Base-by-base conservation (phyloP, 495 filamentous ascomycete species). In the Hamigera avellanea region DNA sequence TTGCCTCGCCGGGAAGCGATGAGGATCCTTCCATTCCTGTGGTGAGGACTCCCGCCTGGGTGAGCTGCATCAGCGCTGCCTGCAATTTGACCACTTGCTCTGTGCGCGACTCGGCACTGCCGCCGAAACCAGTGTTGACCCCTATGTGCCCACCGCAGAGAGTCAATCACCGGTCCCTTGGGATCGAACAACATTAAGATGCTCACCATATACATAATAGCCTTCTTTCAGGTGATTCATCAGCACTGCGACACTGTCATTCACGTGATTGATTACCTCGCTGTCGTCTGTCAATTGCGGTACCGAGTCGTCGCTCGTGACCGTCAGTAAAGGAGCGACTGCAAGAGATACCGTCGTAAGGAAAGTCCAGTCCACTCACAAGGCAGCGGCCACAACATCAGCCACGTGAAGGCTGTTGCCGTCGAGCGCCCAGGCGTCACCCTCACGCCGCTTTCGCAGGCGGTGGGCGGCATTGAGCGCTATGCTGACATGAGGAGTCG, bases 41-140 rank as follows among this genome's bases (percentile, higher is more conserved):
- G 9, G 60, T 44, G 14, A 76, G 52, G 17, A 78, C 62, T 19
- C 73, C 72, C 29, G 57, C 60, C 35, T 73, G 64, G 5, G 64
- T 64, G 31, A 66, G 61, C 49, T 75, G 75, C 14, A 73, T 51
- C 3, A 76, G 42, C 9, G 62, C 61, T 12, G 51, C 54, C 43
- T 80, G 75, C 12, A 81, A 58, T 9, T 51, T 48, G 14, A 62
- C 49, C 18, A 60, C 41, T 8, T 66, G 39, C 6, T 47, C 47
- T 14, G 44, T 70, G 6, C 72, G 56, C 0, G 66, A 61, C 40
- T 80, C 73, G n/a, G 76, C 76, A 40, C 69, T 78, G 4, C 73
- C 76, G n/a, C 77, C 77, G 36, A 78, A 79, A 8, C 76, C 77
- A 4, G 77, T 80, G 45, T 75, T 81, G 42, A 81, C 75, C 3